phyloP scores from a whole-genome alignment of 2,329 filamentous ascomycete genomes.

The Alternaria viburni region DNA sequence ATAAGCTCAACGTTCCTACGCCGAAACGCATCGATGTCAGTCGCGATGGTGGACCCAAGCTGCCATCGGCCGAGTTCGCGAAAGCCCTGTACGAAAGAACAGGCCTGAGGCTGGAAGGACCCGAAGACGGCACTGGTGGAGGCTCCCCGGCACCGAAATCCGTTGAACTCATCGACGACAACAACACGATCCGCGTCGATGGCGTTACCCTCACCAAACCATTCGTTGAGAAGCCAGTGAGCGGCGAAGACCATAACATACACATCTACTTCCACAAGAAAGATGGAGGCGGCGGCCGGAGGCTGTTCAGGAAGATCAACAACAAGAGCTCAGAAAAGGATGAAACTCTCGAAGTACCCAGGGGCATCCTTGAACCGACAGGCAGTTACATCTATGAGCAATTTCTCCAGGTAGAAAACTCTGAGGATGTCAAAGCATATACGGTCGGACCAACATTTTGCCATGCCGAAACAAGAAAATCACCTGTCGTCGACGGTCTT shows the following conservation, averaged over 20 bases:
- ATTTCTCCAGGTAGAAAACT: constrained; percentile 95
- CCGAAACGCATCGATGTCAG: constrained; percentile 89
- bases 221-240: constrained; percentile 98
- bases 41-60: constrained; percentile 83
- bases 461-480: constrained; percentile 96
- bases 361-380: constrained; percentile 78
- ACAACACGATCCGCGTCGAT: constrained; percentile 87
- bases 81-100: constrained; percentile 81
- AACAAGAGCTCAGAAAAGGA: constrained; percentile 99
- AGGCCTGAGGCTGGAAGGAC: constrained; percentile 75
- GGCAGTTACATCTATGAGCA: constrained; percentile 97
- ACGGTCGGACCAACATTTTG: constrained; percentile 93
- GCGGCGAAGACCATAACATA: constrained; percentile 97
- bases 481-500: constrained; percentile 93
- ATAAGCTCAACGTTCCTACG: constrained; percentile 87
- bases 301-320: constrained; percentile 94
- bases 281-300: constrained; percentile 84
- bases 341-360: constrained; percentile 74
- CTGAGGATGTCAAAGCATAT: constrained; percentile 98
- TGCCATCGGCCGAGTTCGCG: constrained; percentile 79
- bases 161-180: constrained; percentile 87
- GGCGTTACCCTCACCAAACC: constrained; percentile 83
- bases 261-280: constrained; percentile 94
- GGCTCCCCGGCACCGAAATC: constrained; percentile 64
- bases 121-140: constrained; percentile 70